Evolutionary conservation across 2,329 filamentous ascomycete genomes (phyloP), one percentile per base, ranked within the genome.

Genomic region (Waltergamsia citrina): DNA sequence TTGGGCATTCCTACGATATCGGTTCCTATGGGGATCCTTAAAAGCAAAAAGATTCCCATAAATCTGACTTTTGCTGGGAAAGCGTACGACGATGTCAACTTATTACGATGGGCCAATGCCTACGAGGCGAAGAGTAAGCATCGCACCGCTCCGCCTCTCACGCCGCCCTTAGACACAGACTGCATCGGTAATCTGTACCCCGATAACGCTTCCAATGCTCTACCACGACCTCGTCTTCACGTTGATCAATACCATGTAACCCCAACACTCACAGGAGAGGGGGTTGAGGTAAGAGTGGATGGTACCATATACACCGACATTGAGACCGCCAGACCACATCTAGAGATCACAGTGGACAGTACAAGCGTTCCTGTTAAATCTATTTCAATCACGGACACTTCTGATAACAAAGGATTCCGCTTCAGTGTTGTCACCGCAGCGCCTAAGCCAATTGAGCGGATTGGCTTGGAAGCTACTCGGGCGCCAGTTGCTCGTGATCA

Each of bases 1-100:
- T 30, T 48, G 8, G 51, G 51, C 10, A 42, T 53, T 9, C 50
- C 50, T 1, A 46, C 39, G 3, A 42, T 54, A 7, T 45, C 41
- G 3, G 39, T 53, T 4, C 43, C 46, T 2, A 53, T 51, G 49
- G 50, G 49, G 3, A 34, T 43, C 15, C 34, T 54, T 25, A 20
- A 36, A 2, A 39, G 41, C 14, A 46, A 34, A 9, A 27, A 40
- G 3, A 49, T 54, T 41, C 50, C 51, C 4, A 39, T 50, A 18
- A 41, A 40, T 6, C 30, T 54, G 35, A 53, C 47, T 5, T 47
- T 54, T 26, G 38, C 42, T 7, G 37, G 38, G 6, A 39, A 29
- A 15, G 47, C 49, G 3, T 54, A 50, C 34, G 33, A 46, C 6
- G 51, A 53, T 33, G 39, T 30, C 14, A 37, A 44, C 6, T 31